Conservation (phyloP, 106 monocot species). For the Xerophyta viscosa region DNA sequence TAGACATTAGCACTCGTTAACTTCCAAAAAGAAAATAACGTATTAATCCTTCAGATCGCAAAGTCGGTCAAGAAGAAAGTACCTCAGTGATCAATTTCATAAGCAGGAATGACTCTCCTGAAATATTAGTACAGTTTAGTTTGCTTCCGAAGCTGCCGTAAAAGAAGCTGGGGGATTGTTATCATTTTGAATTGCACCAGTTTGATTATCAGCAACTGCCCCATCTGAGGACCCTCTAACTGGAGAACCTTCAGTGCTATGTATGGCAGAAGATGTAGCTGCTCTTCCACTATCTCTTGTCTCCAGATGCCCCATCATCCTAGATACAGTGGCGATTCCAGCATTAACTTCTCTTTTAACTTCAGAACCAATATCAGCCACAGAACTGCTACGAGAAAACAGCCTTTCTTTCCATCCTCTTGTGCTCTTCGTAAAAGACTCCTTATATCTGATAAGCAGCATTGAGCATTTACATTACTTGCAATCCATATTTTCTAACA, state of each 20-base stretch:
- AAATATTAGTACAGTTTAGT: constrained; percentile 10
- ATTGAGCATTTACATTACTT: not conserved
- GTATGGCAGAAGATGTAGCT: constrained; percentile 2
- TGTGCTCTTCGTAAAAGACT: constrained; percentile 63
- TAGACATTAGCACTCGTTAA: too few species aligned
- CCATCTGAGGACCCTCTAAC: constrained; percentile 11
- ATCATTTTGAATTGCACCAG: constrained; percentile 8
- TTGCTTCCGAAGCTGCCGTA: constrained; percentile 19
- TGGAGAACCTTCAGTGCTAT: constrained; percentile 3
- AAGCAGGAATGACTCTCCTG: not conserved
- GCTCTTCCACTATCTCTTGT: constrained; percentile 36
- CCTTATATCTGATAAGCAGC: constrained; percentile 38
- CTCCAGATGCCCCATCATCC: constrained; percentile 66
- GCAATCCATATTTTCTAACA: constrained; percentile 1
- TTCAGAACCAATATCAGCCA: constrained; percentile 67
- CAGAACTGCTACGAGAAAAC: constrained; percentile 44
- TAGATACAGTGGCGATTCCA: constrained; percentile 60
- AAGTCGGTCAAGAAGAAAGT: not conserved
- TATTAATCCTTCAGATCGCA: too few species aligned
- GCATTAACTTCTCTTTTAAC: constrained; percentile 64
- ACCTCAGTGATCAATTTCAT: constrained; percentile 1
- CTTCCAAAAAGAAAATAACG: too few species aligned
- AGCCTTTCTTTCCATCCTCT: constrained; percentile 74
- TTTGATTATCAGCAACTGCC: constrained; percentile 9
- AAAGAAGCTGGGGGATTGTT: constrained; percentile 9